These are phyloP conservation scores for Exutisphaerella laricina DNA, from an alignment of 2,329 filamentous ascomycete species.

Conservation along the genomic window DNA sequence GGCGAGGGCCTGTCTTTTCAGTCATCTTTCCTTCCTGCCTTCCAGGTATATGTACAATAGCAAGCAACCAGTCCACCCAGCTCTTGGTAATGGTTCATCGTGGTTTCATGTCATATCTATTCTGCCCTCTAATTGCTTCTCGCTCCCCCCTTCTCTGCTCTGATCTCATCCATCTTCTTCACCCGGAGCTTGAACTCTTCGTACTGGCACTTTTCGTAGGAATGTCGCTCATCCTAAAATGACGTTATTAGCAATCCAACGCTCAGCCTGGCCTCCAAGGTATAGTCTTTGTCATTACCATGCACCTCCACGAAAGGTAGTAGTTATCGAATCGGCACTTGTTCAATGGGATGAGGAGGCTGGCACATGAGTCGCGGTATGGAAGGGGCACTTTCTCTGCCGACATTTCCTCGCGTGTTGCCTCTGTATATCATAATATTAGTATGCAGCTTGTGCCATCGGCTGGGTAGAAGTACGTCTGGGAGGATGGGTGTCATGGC, in stretches of 20 bases:
- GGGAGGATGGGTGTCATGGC: conserved; percentile 27
- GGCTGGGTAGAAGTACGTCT: conserved; percentile 30
- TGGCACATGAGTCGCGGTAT: conserved; percentile 93
- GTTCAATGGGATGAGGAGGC: conserved; percentile 92
- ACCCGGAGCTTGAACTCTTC: conserved; percentile 98
- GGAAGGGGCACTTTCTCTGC: conserved; percentile 79
- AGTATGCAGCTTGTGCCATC: conserved; percentile 8
- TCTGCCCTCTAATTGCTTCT: conserved; percentile 65
- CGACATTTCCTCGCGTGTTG: conserved; percentile 88
- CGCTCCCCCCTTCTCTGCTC: conserved; percentile 74
- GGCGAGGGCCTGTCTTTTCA: background rate
- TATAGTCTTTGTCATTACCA: conserved; percentile 59
- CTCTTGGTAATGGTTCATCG: conserved; percentile 4
- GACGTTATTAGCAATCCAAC: no score
- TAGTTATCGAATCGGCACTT: conserved; percentile 86
- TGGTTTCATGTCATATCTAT: conserved; percentile 5
- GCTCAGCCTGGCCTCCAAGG: no score
- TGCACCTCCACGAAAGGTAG: conserved; percentile 97
- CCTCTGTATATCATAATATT: conserved; percentile 46
- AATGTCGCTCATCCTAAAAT: conserved; percentile 87
- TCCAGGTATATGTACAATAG: conserved; percentile 24
- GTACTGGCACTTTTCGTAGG: conserved; percentile 99
- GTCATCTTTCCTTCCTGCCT: conserved; percentile 3
- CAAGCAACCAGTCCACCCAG: no score
- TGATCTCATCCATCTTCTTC: conserved; percentile 95